phyloP scores from a whole-genome alignment of 78 protist genomes.

The Polysphondylium violaceum region DNA sequence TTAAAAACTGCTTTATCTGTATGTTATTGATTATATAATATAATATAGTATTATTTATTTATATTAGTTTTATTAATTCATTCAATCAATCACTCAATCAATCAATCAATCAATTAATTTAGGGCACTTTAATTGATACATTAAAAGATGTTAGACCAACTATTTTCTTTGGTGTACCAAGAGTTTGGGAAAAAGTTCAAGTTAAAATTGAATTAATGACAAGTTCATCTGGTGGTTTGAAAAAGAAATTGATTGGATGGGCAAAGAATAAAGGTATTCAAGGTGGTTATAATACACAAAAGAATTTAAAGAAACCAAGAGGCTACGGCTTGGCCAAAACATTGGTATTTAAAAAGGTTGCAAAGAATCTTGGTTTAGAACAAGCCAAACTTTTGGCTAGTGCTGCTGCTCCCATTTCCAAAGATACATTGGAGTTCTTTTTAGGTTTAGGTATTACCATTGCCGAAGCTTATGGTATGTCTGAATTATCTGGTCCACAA shows the following conservation, averaged over 20 bases:
- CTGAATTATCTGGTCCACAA: conserved; percentile 87
- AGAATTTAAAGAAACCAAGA: conserved; percentile 71
- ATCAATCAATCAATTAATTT: neutral
- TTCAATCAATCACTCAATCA: neutral
- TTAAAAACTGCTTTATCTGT: conserved; percentile 75
- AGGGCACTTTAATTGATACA: conserved; percentile 76
- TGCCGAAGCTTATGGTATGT: conserved; percentile 90
- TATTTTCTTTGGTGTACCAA: conserved; percentile 88
- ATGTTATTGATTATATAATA: neutral
- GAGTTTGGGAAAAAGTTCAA: conserved; percentile 95
- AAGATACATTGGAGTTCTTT: conserved; percentile 84
- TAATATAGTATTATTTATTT: neutral
- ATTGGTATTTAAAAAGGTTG: conserved; percentile 80
- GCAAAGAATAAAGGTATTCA: conserved; percentile 81
- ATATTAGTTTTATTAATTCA: neutral
- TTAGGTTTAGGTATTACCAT: conserved; percentile 81
- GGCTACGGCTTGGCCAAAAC: conserved; percentile 75
- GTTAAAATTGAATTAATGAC: conserved; percentile 50
- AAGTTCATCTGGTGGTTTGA: conserved; percentile 33
- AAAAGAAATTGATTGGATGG: conserved; percentile 76
- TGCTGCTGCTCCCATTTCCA: conserved; percentile 92
- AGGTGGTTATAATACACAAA: conserved; percentile 71
- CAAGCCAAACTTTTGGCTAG: conserved; percentile 61
- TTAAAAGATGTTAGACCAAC: conserved; percentile 89
- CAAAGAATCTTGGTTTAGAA: conserved; percentile 84